Percentiles rank a stretch among this genome's conserved stretches.
These are phyloP conservation scores for Wallacemonas sp. DNA, from an alignment of 208 protist species.

Conservation along the genomic window DNA sequence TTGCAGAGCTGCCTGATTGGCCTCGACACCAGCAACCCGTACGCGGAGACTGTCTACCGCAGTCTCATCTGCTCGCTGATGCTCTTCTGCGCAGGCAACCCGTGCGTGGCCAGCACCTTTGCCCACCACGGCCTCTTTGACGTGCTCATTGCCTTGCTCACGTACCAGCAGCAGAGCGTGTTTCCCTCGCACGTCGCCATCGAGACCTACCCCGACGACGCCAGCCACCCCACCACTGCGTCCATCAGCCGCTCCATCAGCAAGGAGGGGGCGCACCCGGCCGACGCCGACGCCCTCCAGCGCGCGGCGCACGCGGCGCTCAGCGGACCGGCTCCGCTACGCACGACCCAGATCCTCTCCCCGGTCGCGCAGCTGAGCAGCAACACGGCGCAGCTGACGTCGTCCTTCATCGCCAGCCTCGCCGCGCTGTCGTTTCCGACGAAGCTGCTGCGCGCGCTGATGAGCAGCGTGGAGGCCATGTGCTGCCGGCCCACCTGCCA, in stretches of 20 bases:
- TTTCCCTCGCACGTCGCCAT: constrained; percentile 39
- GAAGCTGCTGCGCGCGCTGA: constrained; percentile 40
- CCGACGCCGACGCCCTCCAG: too few relatives aligned
- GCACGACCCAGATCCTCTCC: constrained; percentile 21
- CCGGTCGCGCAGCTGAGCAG: constrained; percentile 46
- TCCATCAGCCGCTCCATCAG: constrained; percentile 9
- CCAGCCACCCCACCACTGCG: not conserved
- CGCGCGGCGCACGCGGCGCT: too few relatives aligned
- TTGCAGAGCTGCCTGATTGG: constrained; percentile 54
- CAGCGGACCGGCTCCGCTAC: not conserved
- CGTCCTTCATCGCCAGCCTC: constrained; percentile 61
- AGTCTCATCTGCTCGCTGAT: constrained; percentile 61
- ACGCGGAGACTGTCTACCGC: constrained; percentile 69
- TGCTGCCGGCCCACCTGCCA: constrained; percentile 34
- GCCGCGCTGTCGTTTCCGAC: constrained; percentile 51
- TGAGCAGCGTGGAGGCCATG: constrained; percentile 61
- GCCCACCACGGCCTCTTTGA: constrained; percentile 49
- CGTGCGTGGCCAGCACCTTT: constrained; percentile 58
- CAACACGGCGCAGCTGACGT: constrained; percentile 67
- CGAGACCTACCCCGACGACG: not conserved
- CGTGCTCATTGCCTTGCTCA: constrained; percentile 61
- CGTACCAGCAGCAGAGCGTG: constrained; percentile 56
- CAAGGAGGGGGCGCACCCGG: constrained; percentile 13
- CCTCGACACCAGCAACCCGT: constrained; percentile 48
- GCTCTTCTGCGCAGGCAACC: constrained; percentile 70